Base-by-base conservation (phyloP, 371 early-diverging fungal genomes). In the Syncephalis plumigaleata region DNA sequence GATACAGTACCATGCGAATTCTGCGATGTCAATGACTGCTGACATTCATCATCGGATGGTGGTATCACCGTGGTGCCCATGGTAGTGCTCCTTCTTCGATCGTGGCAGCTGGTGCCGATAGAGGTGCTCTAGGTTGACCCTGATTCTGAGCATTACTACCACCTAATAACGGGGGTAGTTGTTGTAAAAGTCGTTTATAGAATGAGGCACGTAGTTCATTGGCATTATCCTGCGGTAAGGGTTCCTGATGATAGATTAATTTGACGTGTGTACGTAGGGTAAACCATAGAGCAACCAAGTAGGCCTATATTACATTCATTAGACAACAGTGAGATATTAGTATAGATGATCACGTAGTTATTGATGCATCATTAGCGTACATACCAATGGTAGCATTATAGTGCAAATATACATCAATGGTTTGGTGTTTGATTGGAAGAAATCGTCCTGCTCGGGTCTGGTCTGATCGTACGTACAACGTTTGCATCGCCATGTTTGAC, bases 371-470 rank as follows among this genome's bases (percentile, higher is more conserved):
- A 47, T 57, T 49, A 65, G 70, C 31, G 4, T 31, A 31, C 31
- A 7, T 31, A 31, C 79, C 3, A 85, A 66, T 1, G 91, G 79
- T 36, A 96, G 63, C 13, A 87, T 75, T 11, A 69, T 71, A 2
- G 91, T 86, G 63, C 94, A 91, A 43, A 88, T 56, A 61, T 73
- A 90, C 80, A 87, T 88, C 37, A 96, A 67, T 1, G 91, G 90
- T 49, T 73, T 70, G 25, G 87, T 89, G 13, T 73, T 68, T n/a
- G 60, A 62, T 40, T 73, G 66, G 59, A 87, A 95, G 44, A 94
- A 81, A 9, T 77, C 76, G 54, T 92, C 93, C 20, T 71, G 62
- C 3, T 72, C 61, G 5, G 91, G 88, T 48, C 79, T 73, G 25
- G 79, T 64, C 43, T 74, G 75, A 36, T 65, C 64, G 53, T 77